Conservation (phyloP, 2,329 filamentous ascomycete genomes). For the Anthostomella pinea region DNA sequence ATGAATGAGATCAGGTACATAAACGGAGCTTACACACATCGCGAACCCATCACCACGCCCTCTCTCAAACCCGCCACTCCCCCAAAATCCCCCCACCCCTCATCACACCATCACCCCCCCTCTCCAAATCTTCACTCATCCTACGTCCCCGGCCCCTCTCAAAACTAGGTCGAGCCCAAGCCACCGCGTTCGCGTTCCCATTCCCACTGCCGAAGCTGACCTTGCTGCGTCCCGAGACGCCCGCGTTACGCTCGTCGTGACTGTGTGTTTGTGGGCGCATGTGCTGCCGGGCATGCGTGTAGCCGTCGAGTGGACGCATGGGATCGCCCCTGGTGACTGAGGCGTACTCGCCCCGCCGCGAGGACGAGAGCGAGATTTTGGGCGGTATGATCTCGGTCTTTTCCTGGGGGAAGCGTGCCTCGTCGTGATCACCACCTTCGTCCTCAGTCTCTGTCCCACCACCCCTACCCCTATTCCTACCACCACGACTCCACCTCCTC, state of each 20-base stretch:
- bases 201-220: conserved; percentile 8
- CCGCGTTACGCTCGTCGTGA: background rate
- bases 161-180: conserved; percentile 6
- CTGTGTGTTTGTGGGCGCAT: background rate
- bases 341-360: background rate
- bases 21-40: too few species aligned
- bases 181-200: conserved; percentile 29
- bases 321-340: too few species aligned
- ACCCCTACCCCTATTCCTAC: too few species aligned
- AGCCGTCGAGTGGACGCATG: too few species aligned
- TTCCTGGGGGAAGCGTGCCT: too few species aligned
- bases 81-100: background rate
- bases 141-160: conserved; percentile 2
- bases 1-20: too few species aligned
- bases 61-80: too few species aligned
- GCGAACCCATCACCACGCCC: too few species aligned
- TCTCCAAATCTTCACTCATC: conserved; percentile 14
- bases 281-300: too few species aligned
- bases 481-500: too few species aligned
- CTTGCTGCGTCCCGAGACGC: conserved; percentile 1
- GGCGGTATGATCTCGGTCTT: background rate
- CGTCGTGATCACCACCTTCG: background rate
- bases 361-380: background rate
- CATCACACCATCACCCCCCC: conserved; percentile 5
- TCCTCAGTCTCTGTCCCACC: background rate